phyloP scores from a whole-genome alignment of 1,284 basidiomycete species.

The Trichosporon coremiiforme region DNA sequence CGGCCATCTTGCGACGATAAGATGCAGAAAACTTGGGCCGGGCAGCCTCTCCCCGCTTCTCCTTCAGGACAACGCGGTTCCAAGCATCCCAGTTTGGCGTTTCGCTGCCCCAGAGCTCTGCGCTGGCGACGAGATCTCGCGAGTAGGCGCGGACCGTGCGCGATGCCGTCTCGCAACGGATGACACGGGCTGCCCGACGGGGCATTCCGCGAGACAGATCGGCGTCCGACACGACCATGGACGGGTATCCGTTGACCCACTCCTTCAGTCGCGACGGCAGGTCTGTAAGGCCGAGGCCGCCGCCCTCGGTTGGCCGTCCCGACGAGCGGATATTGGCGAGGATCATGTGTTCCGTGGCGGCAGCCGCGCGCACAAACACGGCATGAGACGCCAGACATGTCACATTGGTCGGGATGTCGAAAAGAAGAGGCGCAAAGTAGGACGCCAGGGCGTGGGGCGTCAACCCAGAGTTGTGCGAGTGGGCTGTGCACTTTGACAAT shows the following conservation, averaged over 20 bases:
- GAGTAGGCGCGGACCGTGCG: conserved; percentile 80
- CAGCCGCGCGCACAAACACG: conserved; percentile 75
- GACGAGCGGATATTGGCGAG: conserved; percentile 81
- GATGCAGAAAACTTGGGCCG: conserved; percentile 46
- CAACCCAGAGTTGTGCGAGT: conserved; percentile 76
- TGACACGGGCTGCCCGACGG: conserved; percentile 70
- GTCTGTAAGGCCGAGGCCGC: conserved; percentile 62
- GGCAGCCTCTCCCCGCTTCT: conserved; percentile 35
- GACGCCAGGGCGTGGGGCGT: conserved; percentile 80
- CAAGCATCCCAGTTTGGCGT: conserved; percentile 44
- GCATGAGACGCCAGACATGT: conserved; percentile 76
- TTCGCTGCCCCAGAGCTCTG: conserved; percentile 68
- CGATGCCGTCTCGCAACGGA: conserved; percentile 70
- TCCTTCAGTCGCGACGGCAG: conserved; percentile 76
- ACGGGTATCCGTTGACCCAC: conserved; percentile 82
- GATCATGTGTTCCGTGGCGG: conserved; percentile 83
- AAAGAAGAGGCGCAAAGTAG: conserved; percentile 83
- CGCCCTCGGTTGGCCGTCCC: conserved; percentile 59
- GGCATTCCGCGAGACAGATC: conserved; percentile 59
- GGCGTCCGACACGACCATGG: conserved; percentile 62
- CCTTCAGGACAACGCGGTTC: conserved; percentile 43
- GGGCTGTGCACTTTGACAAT: conserved; percentile 74
- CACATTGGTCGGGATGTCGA: conserved; percentile 61
- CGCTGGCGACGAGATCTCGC: conserved; percentile 71
- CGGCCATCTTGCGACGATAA: conserved; percentile 43